Base-by-base conservation (phyloP, 768 basidiomycete genomes). In the Hortiboletus campestris region DNA sequence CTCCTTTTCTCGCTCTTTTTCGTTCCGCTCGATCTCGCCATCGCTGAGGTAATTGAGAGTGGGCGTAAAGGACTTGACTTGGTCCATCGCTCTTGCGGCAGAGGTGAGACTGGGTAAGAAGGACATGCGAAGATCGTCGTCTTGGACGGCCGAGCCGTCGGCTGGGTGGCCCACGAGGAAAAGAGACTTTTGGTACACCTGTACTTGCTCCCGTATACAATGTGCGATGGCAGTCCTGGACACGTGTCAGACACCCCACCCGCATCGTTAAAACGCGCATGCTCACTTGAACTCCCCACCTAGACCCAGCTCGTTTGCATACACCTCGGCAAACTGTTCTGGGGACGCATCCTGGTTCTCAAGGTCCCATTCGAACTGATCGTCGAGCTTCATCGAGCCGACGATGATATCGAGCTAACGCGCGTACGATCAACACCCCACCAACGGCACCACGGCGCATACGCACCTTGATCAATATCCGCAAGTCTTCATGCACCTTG, bases 351-450 rank as follows among this genome's bases (percentile, higher is more conserved):
- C 78, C 20, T 77, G 73, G 53, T 89, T 93, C 62, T 88, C 88
- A 36, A 98, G 72, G 70, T 99, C 96, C 97, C 97, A 99, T 69
- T 98, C 97, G 66, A 98, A 96, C 66, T 94, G 90, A 72, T 99
- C 97, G 53, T 93, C 90, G 22, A 99, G 81, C 71, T 95, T 94
- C 76, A 94, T 84, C 8, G 88, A 85, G 22, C 93, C 96, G 52
- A 95, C 88, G 51, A 94, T 91, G 72, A 98, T 93, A 72, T 98
- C 96, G 58, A 99, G 82, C 94, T 98, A 54, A 38, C 12, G 32
- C 7, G 3, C n/a, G n/a, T n/a, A 28, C n/a, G 17, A 31, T 68
- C 44, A 65, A 44, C 34, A 48, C 19, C 6, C 17, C n/a, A 19
- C n/a, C 54, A 25, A 29, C 20, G 38, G 28, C 17, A 14, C n/a